Evolutionary conservation across 2,329 filamentous ascomycete genomes (phyloP).

Genomic region (Paracoccidioides brasiliensis): DNA sequence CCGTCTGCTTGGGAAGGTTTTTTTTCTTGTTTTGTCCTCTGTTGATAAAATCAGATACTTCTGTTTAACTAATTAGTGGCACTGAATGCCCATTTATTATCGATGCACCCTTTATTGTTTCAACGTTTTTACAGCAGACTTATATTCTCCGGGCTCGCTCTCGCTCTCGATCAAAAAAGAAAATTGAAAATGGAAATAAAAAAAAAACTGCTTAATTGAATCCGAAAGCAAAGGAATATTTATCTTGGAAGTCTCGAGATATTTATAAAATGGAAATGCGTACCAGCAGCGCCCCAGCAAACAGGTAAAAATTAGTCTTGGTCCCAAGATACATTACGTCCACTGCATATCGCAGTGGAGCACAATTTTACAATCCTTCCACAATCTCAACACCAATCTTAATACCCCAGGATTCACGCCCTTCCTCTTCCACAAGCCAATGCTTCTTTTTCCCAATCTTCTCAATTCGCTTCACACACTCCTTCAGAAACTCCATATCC

Average conservation of each 20-base stretch:
- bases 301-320: not conserved
- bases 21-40: not conserved
- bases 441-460: slow-evolving; percentile 50
- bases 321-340: not conserved
- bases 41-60: not conserved
- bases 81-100: not conserved
- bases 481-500: slow-evolving; percentile 24
- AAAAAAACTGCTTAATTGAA: not conserved
- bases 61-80: not conserved
- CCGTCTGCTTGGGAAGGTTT: not conserved
- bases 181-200: too few species aligned
- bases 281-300: not conserved
- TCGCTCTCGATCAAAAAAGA: too few species aligned
- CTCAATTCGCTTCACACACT: slow-evolving; percentile 30
- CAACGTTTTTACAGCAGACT: too few species aligned
- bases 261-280: not conserved
- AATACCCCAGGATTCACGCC: slow-evolving; percentile 26
- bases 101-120: too few species aligned
- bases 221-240: not conserved
- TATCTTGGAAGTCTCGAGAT: not conserved
- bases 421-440: slow-evolving; percentile 32
- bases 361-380: not conserved
- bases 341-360: not conserved
- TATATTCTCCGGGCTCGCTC: too few species aligned
- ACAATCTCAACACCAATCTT: slow-evolving; percentile 23